phyloP scores from a whole-genome alignment of 371 early-diverging fungal species.

The Saksenaea oblongispora region DNA sequence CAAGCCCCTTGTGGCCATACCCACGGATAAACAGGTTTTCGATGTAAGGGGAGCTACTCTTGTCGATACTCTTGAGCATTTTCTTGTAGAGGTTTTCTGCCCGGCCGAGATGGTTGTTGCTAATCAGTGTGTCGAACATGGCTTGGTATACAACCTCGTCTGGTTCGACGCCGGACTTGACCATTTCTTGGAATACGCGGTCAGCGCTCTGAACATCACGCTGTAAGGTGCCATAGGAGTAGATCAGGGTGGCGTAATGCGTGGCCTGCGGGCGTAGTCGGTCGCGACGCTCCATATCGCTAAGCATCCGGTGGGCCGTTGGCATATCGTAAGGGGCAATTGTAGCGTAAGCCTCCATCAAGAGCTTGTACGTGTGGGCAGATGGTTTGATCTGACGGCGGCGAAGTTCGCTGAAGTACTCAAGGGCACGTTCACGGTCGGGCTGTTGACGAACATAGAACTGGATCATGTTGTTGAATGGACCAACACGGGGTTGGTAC shows the following conservation, averaged over 20 bases:
- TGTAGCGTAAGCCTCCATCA: slow-evolving; percentile 61
- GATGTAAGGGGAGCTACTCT: slow-evolving; percentile 57
- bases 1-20: slow-evolving; percentile 47
- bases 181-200: slow-evolving; percentile 54
- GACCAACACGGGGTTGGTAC: slow-evolving; percentile 61
- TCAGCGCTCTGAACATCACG: slow-evolving; percentile 56
- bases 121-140: slow-evolving; percentile 58
- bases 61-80: slow-evolving; percentile 20
- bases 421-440: slow-evolving; percentile 52
- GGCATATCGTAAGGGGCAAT: slow-evolving; percentile 66
- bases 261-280: slow-evolving; percentile 52
- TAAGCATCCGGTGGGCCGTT: slow-evolving; percentile 57
- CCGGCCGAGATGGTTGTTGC: slow-evolving; percentile 38
- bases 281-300: slow-evolving; percentile 50
- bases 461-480: slow-evolving; percentile 69
- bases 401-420: slow-evolving; percentile 55
- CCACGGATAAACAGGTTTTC: slow-evolving; percentile 68
- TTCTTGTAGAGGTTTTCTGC: slow-evolving; percentile 47
- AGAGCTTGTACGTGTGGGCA: slow-evolving; percentile 62
- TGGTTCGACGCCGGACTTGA: slow-evolving; percentile 32
- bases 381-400: slow-evolving; percentile 56
- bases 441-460: slow-evolving; percentile 65
- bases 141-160: slow-evolving; percentile 65
- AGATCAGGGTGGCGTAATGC: slow-evolving; percentile 63
- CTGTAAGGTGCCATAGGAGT: slow-evolving; percentile 62